Evolutionary conservation across 2,329 filamentous ascomycete genomes (phyloP), one percentile per base, ranked within the genome.

Genomic region (Byssochlamys sp.): DNA sequence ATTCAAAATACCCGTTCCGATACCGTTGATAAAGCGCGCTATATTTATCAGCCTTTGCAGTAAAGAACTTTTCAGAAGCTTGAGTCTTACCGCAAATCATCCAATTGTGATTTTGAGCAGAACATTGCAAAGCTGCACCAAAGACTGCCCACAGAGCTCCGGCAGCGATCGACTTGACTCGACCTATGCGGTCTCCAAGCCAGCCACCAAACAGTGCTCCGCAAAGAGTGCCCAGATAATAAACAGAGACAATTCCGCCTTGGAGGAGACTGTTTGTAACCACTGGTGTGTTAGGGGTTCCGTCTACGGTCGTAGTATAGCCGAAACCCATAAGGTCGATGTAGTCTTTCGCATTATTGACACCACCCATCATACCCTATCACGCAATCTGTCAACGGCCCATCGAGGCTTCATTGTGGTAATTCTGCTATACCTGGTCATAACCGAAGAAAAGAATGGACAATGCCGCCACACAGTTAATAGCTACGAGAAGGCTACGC

Each of bases 401-500:
- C 19, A 45, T 45, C 7, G 28, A 10, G 50, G 29, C 7, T 27
- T 14, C 5, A 28, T 9, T 14, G 4, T 52, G 6, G 25, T n/a
- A 10, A 27, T 12, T 52, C 24, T 52, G 11, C 25, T 52, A 6
- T 27, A 27, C 58, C 59, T 78, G 75, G 54, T 78, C 83, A 80
- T 85, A 77, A 54, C 77, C 85, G 63, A 87, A 87, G 76, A 88
- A 87, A 69, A 87, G 84, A 61, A 87, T 88, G 12, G 83, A 86
- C 12, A 88, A 69, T 1, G 78, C 84, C 1, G 85, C 84, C 12
- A 87, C 74, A 53, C 78, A 79, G 67, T 87, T 87, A 70, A 88
- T 81, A 39, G 80, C 80, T 57, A 84, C 77, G 57, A 86, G 78
- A 59, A 86, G 76, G 49, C 71, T 69, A 19, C 75, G 70, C 73